Evolutionary conservation across 1,284 basidiomycete species (phyloP).

Genomic region (Ustilago cynodontis): DNA sequence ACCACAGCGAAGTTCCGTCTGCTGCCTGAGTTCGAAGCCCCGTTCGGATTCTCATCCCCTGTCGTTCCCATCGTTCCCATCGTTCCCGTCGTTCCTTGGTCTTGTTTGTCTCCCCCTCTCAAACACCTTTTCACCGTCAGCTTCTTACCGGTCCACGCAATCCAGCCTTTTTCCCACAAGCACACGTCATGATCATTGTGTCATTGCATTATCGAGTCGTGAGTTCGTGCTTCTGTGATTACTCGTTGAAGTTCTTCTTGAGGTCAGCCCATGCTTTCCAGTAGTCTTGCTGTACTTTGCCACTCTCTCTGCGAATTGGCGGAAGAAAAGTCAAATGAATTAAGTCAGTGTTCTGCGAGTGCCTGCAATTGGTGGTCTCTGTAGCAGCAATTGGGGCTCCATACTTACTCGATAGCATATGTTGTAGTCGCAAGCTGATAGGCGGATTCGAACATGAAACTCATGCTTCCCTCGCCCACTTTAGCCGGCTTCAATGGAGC

Average conservation of each 20-base stretch:
- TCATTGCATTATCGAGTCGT: not conserved
- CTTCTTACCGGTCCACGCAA: not conserved
- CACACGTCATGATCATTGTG: not conserved
- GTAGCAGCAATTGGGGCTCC: not conserved
- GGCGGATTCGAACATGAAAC: constrained; percentile 64
- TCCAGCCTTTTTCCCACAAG: not conserved
- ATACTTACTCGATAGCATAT: constrained; percentile 49
- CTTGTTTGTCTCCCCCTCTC: not conserved
- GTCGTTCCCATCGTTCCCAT: not conserved
- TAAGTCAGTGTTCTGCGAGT: not conserved
- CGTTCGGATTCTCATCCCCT: not conserved
- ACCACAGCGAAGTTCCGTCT: constrained; percentile 25
- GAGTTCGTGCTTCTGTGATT: not conserved
- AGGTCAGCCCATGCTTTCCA: constrained; percentile 49
- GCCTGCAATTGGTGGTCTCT: too few species aligned
- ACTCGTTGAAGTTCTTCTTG: constrained; percentile 32
- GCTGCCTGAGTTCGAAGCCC: not conserved
- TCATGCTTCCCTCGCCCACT: constrained; percentile 55
- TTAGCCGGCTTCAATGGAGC: constrained; percentile 50
- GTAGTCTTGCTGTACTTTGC: constrained; percentile 60
- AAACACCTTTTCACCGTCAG: not conserved
- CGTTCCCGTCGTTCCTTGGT: not conserved
- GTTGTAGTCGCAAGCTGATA: constrained; percentile 61
- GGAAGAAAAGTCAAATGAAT: not conserved
- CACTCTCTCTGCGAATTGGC: constrained; percentile 35